Percentiles rank a stretch among this genome's conserved stretches.
phyloP scores from a whole-genome alignment of 768 basidiomycete species.

The Rhizopogon roseolus region DNA sequence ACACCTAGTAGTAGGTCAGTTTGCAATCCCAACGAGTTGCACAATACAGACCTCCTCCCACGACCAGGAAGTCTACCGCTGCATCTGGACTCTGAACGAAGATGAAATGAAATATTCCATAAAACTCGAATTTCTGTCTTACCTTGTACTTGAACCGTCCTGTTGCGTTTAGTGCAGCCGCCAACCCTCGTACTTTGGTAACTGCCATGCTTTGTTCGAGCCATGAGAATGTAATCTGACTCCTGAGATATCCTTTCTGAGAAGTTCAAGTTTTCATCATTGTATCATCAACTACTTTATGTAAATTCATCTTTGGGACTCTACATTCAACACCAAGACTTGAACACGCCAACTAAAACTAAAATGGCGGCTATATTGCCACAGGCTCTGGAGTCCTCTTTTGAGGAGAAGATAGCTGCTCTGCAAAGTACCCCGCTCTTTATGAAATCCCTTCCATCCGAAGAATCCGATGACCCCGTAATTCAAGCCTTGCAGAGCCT shows the following conservation, averaged over 20 bases:
- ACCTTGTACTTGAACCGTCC: constrained; percentile 63
- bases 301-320: neutral
- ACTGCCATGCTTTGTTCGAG: constrained; percentile 12
- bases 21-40: neutral
- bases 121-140: neutral
- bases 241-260: constrained; percentile 7
- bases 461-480: constrained; percentile 54
- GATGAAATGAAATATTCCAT: neutral
- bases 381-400: constrained; percentile 13
- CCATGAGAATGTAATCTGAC: constrained; percentile 12
- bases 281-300: constrained; percentile 14
- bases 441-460: constrained; percentile 82
- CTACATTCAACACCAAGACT: neutral
- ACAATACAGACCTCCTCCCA: constrained; percentile 69
- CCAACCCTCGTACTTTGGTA: constrained; percentile 45
- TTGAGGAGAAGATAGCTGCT: constrained; percentile 33
- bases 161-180: constrained; percentile 56
- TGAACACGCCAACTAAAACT: no score
- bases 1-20: constrained; percentile 45
- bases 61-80: constrained; percentile 76
- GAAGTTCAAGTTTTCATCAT: neutral
- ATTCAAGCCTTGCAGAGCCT: constrained; percentile 84
- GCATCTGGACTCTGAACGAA: constrained; percentile 54
- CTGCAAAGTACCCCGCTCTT: constrained; percentile 81
- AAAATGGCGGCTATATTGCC: constrained; percentile 19